These are phyloP conservation scores for Skeletonema marinoi DNA, from an alignment of 108 stramenopile species.

Conservation along the genomic window DNA sequence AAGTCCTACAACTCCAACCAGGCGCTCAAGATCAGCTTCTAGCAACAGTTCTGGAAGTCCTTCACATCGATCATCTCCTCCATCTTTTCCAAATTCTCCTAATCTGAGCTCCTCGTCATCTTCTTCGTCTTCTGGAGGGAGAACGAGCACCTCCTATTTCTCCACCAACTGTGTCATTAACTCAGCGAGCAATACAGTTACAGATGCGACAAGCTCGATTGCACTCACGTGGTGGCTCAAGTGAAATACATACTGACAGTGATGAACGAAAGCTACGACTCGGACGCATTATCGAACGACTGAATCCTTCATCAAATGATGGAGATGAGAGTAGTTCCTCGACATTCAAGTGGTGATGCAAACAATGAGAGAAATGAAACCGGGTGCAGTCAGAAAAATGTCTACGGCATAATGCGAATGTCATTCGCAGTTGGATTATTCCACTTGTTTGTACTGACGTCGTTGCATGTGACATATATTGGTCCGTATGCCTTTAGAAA, in stretches of 20 bases:
- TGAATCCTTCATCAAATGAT: background rate
- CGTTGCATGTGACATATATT: slow-evolving; percentile 53
- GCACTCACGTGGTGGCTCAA: slow-evolving; percentile 8
- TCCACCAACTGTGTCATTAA: slow-evolving; percentile 13
- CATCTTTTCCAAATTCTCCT: slow-evolving; percentile 8
- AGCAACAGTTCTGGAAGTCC: background rate
- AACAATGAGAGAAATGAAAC: slow-evolving; percentile 4
- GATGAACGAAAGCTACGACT: slow-evolving; percentile 3
- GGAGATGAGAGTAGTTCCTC: slow-evolving; percentile 1
- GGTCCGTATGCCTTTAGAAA: slow-evolving; percentile 43
- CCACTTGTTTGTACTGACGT: slow-evolving; percentile 31
- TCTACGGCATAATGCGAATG: slow-evolving; percentile 34
- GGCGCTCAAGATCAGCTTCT: background rate
- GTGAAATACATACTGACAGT: slow-evolving; percentile 2
- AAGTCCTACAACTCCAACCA: background rate
- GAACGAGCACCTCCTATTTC: background rate
- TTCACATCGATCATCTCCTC: background rate
- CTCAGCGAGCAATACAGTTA: slow-evolving; percentile 29
- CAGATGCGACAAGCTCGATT: slow-evolving; percentile 28
- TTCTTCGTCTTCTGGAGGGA: slow-evolving; percentile 4
- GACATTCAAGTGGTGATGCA: slow-evolving; percentile 18
- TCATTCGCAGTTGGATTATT: slow-evolving; percentile 27
- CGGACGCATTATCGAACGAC: background rate
- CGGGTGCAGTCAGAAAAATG: slow-evolving; percentile 48
- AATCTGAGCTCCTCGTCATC: background rate